Percentiles rank a stretch among this genome's conserved stretches.
Conservation (phyloP, 768 basidiomycete genomes). For the Boletus eberwhitei region DNA sequence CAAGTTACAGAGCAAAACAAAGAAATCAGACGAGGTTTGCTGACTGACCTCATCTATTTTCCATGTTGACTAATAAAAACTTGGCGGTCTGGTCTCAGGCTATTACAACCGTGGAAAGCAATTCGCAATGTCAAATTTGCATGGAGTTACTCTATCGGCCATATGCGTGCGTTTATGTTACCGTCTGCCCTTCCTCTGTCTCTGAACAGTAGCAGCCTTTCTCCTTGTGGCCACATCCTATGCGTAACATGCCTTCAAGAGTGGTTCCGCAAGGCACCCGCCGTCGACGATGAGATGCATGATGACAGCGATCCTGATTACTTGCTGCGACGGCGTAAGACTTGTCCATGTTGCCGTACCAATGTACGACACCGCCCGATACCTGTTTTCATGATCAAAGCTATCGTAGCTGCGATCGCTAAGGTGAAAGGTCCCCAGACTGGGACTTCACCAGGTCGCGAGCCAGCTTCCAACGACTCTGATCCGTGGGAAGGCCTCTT, state of each 20-base stretch:
- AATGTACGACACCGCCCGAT: slow-evolving; percentile 55
- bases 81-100: slow-evolving; percentile 35
- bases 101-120: slow-evolving; percentile 52
- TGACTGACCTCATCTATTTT: neutral
- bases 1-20: slow-evolving; percentile 44
- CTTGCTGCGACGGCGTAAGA: slow-evolving; percentile 58
- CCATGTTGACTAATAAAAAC: neutral
- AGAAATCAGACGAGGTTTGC: slow-evolving; percentile 57
- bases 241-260: slow-evolving; percentile 69
- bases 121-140: slow-evolving; percentile 73
- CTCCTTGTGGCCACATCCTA: slow-evolving; percentile 78
- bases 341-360: slow-evolving; percentile 71
- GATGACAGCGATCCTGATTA: slow-evolving; percentile 41
- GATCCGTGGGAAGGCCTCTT: slow-evolving; percentile 78
- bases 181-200: neutral
- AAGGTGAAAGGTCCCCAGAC: slow-evolving; percentile 38
- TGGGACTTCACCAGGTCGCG: slow-evolving; percentile 18
- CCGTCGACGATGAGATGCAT: slow-evolving; percentile 42
- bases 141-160: slow-evolving; percentile 66
- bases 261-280: slow-evolving; percentile 73
- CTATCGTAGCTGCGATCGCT: slow-evolving; percentile 47
- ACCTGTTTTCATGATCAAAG: slow-evolving; percentile 67
- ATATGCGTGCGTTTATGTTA: slow-evolving; percentile 50
- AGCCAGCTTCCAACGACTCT: slow-evolving; percentile 37
- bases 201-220: slow-evolving; percentile 42